phyloP scores from a whole-genome alignment of 257 asterid genomes.

The Lycium barbarum region DNA sequence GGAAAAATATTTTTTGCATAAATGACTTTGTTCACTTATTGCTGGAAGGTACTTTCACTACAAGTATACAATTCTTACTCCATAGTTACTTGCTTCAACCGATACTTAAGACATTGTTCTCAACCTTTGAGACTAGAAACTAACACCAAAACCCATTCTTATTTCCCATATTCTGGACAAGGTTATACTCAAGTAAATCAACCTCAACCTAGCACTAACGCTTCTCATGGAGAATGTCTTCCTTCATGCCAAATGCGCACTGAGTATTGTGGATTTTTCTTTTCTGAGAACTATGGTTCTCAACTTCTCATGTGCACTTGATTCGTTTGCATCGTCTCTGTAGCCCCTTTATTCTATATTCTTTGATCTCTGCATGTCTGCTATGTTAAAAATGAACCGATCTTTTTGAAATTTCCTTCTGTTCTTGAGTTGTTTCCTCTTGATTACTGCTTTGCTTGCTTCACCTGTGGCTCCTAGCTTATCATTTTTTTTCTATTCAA shows the following conservation, averaged over 20 bases:
- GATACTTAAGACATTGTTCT: background rate
- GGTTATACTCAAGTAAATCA: background rate
- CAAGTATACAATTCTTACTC: background rate
- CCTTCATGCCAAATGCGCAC: slow-evolving; percentile 7
- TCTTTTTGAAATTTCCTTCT: slow-evolving; percentile 4
- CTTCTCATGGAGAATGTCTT: background rate
- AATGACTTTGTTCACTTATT: background rate
- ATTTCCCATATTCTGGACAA: slow-evolving; percentile 1
- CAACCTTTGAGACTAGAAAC: background rate
- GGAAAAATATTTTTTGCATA: background rate
- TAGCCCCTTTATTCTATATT: background rate
- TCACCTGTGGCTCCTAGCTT: background rate
- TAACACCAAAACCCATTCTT: slow-evolving; percentile 4
- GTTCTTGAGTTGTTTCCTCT: background rate
- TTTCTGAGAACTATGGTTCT: slow-evolving; percentile 13
- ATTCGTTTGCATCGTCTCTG: background rate
- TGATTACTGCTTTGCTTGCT: slow-evolving; percentile 14
- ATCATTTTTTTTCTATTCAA: background rate
- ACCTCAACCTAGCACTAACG: slow-evolving; percentile 15
- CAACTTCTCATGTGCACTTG: background rate
- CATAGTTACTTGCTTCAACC: slow-evolving; percentile 25
- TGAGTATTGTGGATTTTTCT: background rate
- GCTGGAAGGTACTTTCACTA: background rate
- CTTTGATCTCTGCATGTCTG: slow-evolving; percentile 8
- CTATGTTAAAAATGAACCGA: background rate